Base-by-base conservation (phyloP, 169 alveolate genomes). In the Eimeria maxima region DNA sequence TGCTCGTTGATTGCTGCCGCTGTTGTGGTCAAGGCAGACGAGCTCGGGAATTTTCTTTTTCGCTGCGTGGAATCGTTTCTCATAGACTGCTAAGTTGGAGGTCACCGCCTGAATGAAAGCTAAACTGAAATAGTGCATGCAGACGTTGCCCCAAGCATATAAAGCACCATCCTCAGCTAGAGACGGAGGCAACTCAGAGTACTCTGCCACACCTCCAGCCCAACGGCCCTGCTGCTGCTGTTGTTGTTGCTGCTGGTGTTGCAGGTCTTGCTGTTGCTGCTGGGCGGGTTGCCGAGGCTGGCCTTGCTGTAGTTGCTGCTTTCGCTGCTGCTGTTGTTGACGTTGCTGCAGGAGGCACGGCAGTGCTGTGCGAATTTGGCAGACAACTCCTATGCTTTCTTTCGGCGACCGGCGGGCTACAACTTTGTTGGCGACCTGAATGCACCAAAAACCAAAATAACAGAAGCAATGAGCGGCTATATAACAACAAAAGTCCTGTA, bases 361-460 rank as follows among this genome's bases (percentile, higher is more conserved):
- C 0, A 53, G 60, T 53, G 10, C 44, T 5, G 67, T 27, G 27
- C 18, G 65, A 4, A 80, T 60, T 24, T 63, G 67, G 94, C 94
- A 87, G 60, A 87, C 44, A 45, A 63, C 94, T 24, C 94, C 94
- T 20, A 87, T 60, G 7, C 44, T 87, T 71, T 87, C 94, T 57
- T 33, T 16, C 69, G 80, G 63, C 27, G 50, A n/a, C 5, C 63
- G n/a, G 2, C 94, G 33, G 1, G 4, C 22, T 27, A 87, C 22
- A 0, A 87, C 94, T 87, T 87, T 87, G 94, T 87, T 87, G 10
- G 60, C 94, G 50, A 87, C 94, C 45, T 67, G 83, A 33, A 38
- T 33, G 38, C 14, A 1, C 38, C 22, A 73, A 73, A 11, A 53
- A 53, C 10, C 60, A 53, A 53, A n/a, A n/a, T n/a, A n/a, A 53